These are phyloP conservation scores for Hirsutella rhossiliensis DNA, from an alignment of 2,329 filamentous ascomycete genomes.

Conservation along the genomic window DNA sequence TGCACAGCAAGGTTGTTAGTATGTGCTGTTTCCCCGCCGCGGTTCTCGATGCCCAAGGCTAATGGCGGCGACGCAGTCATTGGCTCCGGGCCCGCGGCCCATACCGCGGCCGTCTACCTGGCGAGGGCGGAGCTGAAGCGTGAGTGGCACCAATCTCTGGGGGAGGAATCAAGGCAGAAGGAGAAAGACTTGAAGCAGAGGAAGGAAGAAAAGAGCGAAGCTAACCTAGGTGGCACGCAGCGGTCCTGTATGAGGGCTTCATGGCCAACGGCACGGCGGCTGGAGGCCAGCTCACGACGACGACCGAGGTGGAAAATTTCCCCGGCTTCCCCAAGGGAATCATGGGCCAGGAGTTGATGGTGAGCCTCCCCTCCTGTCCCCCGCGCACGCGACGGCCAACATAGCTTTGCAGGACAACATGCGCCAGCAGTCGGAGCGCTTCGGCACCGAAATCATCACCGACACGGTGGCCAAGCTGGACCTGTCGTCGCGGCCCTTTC, in stretches of 20 bases:
- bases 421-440: constrained; percentile 80
- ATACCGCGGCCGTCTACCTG: constrained; percentile 95
- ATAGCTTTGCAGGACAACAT: constrained; percentile 55
- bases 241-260: constrained; percentile 95
- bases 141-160: constrained; percentile 22
- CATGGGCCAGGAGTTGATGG: constrained; percentile 80
- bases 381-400: neutral
- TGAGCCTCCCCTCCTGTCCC: constrained; percentile 17
- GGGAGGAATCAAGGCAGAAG: neutral
- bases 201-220: neutral
- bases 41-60: neutral
- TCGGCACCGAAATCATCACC: constrained; percentile 85
- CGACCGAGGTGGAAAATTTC: constrained; percentile 97
- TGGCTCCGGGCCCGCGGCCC: constrained; percentile 92
- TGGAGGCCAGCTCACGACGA: constrained; percentile 93
- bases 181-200: neutral
- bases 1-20: constrained; percentile 92
- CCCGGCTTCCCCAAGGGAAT: constrained; percentile 88
- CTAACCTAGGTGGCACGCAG: constrained; percentile 18
- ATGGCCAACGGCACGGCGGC: constrained; percentile 93
- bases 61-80: constrained; percentile 37
- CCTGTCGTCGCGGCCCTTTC: constrained; percentile 74
- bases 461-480: constrained; percentile 89
- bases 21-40: constrained; percentile 26
- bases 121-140: constrained; percentile 86